Conservation (phyloP, 2,329 filamentous ascomycete species). For the Ophiostoma montium region DNA sequence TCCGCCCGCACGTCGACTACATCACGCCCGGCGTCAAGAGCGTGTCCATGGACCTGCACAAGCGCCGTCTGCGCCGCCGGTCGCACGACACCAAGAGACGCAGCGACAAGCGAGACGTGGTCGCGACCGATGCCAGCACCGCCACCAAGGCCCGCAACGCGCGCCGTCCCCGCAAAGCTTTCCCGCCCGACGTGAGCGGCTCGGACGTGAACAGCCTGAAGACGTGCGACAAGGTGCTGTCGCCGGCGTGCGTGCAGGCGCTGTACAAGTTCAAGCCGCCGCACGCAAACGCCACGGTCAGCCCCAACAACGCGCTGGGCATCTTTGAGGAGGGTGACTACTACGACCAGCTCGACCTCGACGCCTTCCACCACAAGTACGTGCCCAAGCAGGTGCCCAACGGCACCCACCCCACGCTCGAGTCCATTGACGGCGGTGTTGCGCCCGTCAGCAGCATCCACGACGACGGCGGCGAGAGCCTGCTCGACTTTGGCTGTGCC, state of each 20-base stretch:
- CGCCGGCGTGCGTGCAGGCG: background rate
- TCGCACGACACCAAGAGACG: background rate
- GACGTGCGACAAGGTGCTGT: slow-evolving; percentile 13
- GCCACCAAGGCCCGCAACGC: background rate
- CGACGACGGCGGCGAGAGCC: slow-evolving; percentile 21
- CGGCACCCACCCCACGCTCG: slow-evolving; percentile 17
- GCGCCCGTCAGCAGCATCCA: background rate
- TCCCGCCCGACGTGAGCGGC: background rate
- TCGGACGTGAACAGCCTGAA: background rate
- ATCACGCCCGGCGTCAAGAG: slow-evolving; percentile 36
- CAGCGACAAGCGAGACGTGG: background rate
- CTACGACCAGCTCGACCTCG: slow-evolving; percentile 17
- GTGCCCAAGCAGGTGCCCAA: slow-evolving; percentile 13
- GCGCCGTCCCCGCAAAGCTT: background rate
- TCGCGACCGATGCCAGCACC: background rate
- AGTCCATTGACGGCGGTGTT: slow-evolving; percentile 16
- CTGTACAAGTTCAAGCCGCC: background rate
- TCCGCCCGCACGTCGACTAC: slow-evolving; percentile 38
- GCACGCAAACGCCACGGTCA: slow-evolving; percentile 7
- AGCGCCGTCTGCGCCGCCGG: slow-evolving; percentile 21
- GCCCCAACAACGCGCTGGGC: slow-evolving; percentile 15
- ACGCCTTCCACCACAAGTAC: slow-evolving; percentile 13
- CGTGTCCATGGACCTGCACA: slow-evolving; percentile 13
- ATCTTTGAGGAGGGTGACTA: slow-evolving; percentile 18
- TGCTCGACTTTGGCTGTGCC: slow-evolving; percentile 33